Evolutionary conservation across 148 eudicot species (phyloP).

Genomic region (Chenopodium berlandieri): DNA sequence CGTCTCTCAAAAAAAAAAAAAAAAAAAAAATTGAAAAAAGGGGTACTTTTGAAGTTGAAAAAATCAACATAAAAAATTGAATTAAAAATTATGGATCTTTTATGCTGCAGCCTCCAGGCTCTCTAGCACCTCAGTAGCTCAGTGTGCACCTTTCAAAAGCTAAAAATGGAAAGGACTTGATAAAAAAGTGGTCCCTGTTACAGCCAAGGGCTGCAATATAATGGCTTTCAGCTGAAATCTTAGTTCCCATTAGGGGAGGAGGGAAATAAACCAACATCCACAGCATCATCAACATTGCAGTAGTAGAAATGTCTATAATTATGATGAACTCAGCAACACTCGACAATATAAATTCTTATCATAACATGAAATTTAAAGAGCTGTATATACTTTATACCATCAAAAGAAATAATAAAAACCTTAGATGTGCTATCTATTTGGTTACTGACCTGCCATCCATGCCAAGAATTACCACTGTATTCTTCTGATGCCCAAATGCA

Average conservation of each 20-base stretch:
- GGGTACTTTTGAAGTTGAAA: no score
- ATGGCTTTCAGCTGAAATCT: not conserved
- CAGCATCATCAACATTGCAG: not conserved
- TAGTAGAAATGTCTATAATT: not conserved
- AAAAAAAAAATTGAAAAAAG: no score
- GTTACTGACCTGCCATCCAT: conserved; percentile 81
- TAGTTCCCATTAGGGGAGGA: not conserved
- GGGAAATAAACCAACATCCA: not conserved
- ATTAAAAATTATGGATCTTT: no score
- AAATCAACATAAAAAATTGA: no score
- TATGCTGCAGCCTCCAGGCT: not conserved
- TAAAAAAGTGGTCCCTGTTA: not conserved
- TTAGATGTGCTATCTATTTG: not conserved
- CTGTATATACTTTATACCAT: not conserved
- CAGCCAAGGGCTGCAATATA: not conserved
- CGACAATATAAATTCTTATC: not conserved
- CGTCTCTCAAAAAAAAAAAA: no score
- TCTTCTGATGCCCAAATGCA: conserved; percentile 91
- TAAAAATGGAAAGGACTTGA: not conserved
- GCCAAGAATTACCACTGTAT: conserved; percentile 69
- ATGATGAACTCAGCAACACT: not conserved
- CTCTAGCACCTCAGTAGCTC: not conserved
- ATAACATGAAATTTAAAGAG: not conserved
- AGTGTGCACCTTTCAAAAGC: not conserved
- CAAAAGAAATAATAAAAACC: not conserved